Evolutionary conservation across 2,329 filamentous ascomycete genomes (phyloP), one percentile per base, ranked within the genome.

Genomic region (Pestalotiopsis sp.): DNA sequence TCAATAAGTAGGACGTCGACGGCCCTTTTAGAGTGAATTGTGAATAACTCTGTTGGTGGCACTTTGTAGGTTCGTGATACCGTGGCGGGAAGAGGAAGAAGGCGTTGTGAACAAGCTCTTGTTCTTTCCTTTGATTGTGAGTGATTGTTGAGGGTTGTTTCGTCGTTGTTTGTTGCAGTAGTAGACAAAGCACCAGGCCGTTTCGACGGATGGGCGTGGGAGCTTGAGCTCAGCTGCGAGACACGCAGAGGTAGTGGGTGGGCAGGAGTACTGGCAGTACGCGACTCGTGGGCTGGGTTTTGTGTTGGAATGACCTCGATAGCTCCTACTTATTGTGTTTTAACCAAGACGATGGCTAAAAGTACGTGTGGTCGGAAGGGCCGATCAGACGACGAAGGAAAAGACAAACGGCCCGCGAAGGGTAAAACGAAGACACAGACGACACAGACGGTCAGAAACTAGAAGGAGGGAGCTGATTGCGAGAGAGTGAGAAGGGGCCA

Each of bases 101-200:
- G 10, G 14, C 30, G 30, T 58, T 57, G 60, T 59, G 56, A 55
- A 48, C 56, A 55, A 35, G 35, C 65, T 26, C 57, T 61, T 60
- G 20, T 65, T 65, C 56, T 35, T 39, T 66, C 44, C 44, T 52
- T 52, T 17, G 17, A n/a, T 35, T 7, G 30, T n/a, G 44, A 52
- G 30, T n/a, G 44, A 52, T 52, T 52, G 44, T 52, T 52, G 44
- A 9, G 6, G 44, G 20, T 11, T 52, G 44, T 52, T 35, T 52
- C 55, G 38, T 58, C 64, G 62, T 66, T 66, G 59, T 66, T 56
- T 52, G 68, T 69, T 66, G 61, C 59, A 56, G 61, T 30, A 55
- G 56, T 30, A 55, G 56, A 68, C 66, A 39, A 30, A 63, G 39
- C 62, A 55, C 55, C 62, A 52, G 60, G 56, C 24, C 35, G 44